Conservation (phyloP, 2,329 filamentous ascomycete species). For the Colletotrichum horii region DNA sequence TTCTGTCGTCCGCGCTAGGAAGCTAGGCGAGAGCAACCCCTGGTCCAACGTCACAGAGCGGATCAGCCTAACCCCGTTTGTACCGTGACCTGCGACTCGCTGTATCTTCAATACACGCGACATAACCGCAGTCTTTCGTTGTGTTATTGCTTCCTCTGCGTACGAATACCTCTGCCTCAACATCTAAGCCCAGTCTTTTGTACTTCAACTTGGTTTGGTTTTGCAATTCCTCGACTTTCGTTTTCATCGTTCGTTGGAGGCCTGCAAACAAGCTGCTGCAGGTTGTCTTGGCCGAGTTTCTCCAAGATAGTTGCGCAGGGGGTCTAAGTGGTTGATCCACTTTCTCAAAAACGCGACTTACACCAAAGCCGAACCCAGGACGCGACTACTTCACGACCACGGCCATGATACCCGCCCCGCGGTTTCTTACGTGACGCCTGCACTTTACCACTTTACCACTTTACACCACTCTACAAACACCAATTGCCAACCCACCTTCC, state of each 20-base stretch:
- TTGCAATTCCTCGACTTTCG: neutral
- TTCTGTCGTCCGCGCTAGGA: conserved; percentile 5
- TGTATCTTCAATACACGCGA: conserved; percentile 5
- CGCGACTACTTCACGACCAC: conserved; percentile 22
- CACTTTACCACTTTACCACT: conserved; percentile 19
- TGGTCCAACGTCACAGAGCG: conserved; percentile 9
- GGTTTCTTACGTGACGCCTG: conserved; percentile 23
- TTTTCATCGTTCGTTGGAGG: neutral
- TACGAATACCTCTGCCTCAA: neutral
- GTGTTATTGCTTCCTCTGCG: neutral
- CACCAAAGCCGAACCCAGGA: conserved; percentile 3
- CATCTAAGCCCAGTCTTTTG: neutral
- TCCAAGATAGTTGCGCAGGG: conserved; percentile 3
- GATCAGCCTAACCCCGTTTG: neutral
- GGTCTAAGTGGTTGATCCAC: conserved; percentile 21
- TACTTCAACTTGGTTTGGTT: neutral
- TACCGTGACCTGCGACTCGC: conserved; percentile 1
- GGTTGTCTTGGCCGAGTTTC: neutral
- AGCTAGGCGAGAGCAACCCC: neutral
- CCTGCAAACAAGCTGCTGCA: neutral
- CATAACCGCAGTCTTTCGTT: conserved; percentile 4
- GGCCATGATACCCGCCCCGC: conserved; percentile 23
- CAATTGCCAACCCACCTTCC: conserved; percentile 11
- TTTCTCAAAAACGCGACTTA: conserved; percentile 23
- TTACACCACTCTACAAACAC: conserved; percentile 16